Evolutionary conservation across 352 stramenopile species (phyloP).

Genomic region (Globisporangium orthogonon): DNA sequence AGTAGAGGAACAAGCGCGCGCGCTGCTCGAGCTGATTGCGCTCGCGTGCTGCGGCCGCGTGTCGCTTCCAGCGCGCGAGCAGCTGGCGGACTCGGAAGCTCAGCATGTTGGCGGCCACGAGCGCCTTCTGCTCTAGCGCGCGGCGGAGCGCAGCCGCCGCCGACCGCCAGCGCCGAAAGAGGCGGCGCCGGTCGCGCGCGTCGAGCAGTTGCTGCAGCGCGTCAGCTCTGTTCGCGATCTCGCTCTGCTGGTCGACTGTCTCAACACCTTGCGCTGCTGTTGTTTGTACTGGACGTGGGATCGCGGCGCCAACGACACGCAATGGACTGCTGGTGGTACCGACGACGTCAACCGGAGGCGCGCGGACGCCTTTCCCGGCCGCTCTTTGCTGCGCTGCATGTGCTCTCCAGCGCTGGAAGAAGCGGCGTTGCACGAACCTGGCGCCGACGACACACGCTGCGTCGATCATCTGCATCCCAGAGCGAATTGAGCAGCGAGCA

Average conservation of each 20-base stretch:
- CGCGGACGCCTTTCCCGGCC: neutral
- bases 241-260: neutral
- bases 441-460: conserved; percentile 11
- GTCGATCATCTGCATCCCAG: conserved; percentile 6
- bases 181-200: neutral
- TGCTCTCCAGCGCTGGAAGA: conserved; percentile 12
- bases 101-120: neutral
- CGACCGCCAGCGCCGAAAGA: neutral
- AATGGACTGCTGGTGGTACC: neutral
- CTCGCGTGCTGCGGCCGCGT: neutral
- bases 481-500: too few species aligned
- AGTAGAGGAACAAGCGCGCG: conserved; percentile 18
- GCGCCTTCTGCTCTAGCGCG: conserved; percentile 1
- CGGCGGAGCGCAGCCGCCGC: neutral
- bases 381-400: neutral
- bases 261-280: neutral
- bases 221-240: neutral
- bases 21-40: conserved; percentile 6
- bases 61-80: conserved; percentile 5
- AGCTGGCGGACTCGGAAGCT: conserved; percentile 1
- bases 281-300: neutral
- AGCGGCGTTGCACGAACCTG: conserved; percentile 11
- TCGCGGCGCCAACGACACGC: neutral
- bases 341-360: neutral
- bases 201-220: neutral